phyloP scores from a whole-genome alignment of 768 basidiomycete species.

The Tubosaeta sp. region DNA sequence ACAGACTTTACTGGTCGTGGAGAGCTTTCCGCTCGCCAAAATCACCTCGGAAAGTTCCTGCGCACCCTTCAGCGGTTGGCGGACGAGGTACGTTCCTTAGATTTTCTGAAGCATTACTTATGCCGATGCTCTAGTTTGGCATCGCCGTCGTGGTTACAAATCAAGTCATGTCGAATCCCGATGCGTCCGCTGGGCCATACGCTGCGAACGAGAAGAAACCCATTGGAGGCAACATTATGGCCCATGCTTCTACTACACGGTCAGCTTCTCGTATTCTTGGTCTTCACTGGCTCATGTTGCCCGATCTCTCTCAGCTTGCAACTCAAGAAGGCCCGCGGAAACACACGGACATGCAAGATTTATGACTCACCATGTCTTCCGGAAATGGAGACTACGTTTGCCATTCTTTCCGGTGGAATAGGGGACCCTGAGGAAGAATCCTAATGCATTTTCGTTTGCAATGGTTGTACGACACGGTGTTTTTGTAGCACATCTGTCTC shows the following conservation, averaged over 20 bases:
- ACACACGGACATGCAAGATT: constrained; percentile 92
- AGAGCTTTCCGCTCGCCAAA: constrained; percentile 91
- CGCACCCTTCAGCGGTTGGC: constrained; percentile 90
- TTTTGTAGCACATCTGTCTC: neutral
- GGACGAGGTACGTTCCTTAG: constrained; percentile 69
- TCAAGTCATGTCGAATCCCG: constrained; percentile 99
- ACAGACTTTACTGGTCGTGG: constrained; percentile 96
- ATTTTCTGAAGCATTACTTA: constrained; percentile 4
- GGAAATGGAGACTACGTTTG: constrained; percentile 93
- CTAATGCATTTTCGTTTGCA: constrained; percentile 5
- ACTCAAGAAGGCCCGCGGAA: constrained; percentile 87
- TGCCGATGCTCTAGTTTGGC: constrained; percentile 63
- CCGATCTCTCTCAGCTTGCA: constrained; percentile 55
- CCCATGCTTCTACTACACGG: constrained; percentile 98
- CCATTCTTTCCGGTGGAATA: constrained; percentile 87
- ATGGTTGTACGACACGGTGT: neutral
- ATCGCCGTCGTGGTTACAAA: constrained; percentile 97
- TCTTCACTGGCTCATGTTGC: neutral
- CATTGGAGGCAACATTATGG: constrained; percentile 98
- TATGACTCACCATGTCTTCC: constrained; percentile 98
- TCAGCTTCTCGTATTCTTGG: constrained; percentile 27
- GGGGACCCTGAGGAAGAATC: constrained; percentile 90
- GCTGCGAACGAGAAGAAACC: constrained; percentile 95
- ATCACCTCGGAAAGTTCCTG: constrained; percentile 93
- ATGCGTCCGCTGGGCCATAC: constrained; percentile 86